Conservation (phyloP, 257 asterid species). For the Primulina huaijiensis region DNA sequence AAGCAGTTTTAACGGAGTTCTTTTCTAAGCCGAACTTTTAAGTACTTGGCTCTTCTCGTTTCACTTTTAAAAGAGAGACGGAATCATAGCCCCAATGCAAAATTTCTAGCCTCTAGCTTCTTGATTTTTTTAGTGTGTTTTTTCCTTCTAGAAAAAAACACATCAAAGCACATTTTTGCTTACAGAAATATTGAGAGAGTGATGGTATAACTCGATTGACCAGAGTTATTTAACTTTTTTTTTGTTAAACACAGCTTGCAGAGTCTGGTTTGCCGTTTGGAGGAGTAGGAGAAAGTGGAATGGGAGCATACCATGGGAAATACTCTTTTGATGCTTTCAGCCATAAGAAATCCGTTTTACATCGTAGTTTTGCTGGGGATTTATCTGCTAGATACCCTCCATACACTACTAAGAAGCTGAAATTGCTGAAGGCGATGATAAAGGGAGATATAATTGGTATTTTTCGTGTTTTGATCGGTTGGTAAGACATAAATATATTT, state of each 20-base stretch:
- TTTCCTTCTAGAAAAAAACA: too few relatives aligned
- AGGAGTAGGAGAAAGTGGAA: constrained; percentile 96
- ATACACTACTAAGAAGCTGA: constrained; percentile 54
- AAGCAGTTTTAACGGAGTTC: background rate
- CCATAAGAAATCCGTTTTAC: constrained; percentile 83
- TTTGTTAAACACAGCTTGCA: constrained; percentile 47
- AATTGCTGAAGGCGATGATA: constrained; percentile 57
- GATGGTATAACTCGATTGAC: constrained; percentile 19
- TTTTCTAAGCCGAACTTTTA: too few relatives aligned
- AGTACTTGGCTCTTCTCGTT: too few relatives aligned
- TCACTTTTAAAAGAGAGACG: background rate
- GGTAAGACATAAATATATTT: constrained; percentile 30
- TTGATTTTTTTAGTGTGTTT: too few relatives aligned
- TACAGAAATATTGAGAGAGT: background rate
- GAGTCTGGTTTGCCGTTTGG: constrained; percentile 71
- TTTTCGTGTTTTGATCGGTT: constrained; percentile 67
- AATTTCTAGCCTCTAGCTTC: background rate
- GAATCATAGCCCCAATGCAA: background rate
- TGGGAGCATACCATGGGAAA: constrained; percentile 90
- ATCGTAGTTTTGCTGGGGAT: constrained; percentile 66
- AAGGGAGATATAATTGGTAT: constrained; percentile 53
- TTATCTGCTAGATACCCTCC: constrained; percentile 83
- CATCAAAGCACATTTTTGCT: background rate
- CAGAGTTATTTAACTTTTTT: constrained; percentile 19
- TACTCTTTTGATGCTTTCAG: constrained; percentile 84